These are phyloP conservation scores for Tarenaya hassleriana DNA, from an alignment of 345 rosid genomes.

Conservation along the genomic window DNA sequence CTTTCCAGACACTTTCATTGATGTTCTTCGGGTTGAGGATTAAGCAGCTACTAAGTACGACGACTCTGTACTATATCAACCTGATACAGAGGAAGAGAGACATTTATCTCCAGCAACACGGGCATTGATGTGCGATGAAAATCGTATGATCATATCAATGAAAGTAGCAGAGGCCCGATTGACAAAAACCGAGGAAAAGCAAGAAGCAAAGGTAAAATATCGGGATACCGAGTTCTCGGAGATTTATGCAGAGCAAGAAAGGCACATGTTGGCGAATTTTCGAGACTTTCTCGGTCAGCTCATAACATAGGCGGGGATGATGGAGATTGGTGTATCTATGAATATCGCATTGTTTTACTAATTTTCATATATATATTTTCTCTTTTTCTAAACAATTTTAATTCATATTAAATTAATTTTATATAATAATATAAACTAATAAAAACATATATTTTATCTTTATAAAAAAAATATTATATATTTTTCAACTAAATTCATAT, in stretches of 20 bases:
- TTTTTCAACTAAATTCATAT: too few species aligned
- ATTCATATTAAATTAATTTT: too few species aligned
- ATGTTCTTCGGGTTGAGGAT: conserved; percentile 18
- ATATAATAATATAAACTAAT: too few species aligned
- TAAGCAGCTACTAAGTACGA: conserved; percentile 21
- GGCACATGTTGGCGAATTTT: conserved; percentile 39
- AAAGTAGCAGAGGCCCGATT: conserved; percentile 18
- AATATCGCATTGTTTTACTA: too few species aligned
- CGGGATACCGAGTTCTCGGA: conserved; percentile 27
- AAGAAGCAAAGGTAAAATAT: conserved; percentile 23
- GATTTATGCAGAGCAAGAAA: conserved; percentile 49
- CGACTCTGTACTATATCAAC: conserved; percentile 22
- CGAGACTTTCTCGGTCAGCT: conserved; percentile 48
- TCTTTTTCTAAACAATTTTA: too few species aligned
- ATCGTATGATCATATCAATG: conserved; percentile 31
- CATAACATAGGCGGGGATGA: too few species aligned
- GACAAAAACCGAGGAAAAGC: conserved; percentile 21
- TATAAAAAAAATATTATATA: too few species aligned
- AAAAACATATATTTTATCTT: too few species aligned
- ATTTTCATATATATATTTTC: too few species aligned
- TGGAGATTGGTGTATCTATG: too few species aligned
- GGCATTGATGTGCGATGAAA: conserved; percentile 61
- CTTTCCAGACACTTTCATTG: conserved; percentile 7
- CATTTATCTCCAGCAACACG: conserved; percentile 49
- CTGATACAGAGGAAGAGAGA: conserved; percentile 26